phyloP scores from a whole-genome alignment of 1,284 basidiomycete species.

The Taiwanofungus camphoratus region DNA sequence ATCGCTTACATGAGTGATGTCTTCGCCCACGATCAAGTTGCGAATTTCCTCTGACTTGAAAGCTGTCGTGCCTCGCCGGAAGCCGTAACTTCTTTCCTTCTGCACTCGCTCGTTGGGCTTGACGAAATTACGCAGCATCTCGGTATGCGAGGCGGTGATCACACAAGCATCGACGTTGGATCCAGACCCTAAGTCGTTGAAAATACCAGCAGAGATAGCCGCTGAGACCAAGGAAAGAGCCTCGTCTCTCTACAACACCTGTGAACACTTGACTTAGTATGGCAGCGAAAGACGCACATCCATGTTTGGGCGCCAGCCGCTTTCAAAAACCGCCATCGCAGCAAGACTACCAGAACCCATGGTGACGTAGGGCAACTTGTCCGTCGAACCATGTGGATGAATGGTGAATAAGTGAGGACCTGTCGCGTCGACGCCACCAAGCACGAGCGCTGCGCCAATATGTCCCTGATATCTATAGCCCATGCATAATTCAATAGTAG shows the following conservation, averaged over 20 bases:
- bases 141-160: conserved; percentile 79
- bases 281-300: conserved; percentile 41
- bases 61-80: conserved; percentile 83
- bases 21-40: conserved; percentile 67
- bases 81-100: conserved; percentile 84
- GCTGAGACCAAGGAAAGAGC: conserved; percentile 83
- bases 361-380: conserved; percentile 98
- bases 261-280: conserved; percentile 1
- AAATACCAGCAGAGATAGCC: conserved; percentile 94
- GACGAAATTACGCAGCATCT: conserved; percentile 87
- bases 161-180: conserved; percentile 97
- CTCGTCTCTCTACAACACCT: conserved; percentile 56
- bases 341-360: conserved; percentile 97
- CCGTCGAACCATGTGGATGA: conserved; percentile 95
- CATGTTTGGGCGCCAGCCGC: conserved; percentile 81
- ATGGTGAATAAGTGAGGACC: conserved; percentile 97
- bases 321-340: conserved; percentile 98
- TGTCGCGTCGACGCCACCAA: conserved; percentile 93
- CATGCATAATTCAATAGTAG: background rate
- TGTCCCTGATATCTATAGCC: conserved; percentile 82
- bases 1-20: conserved; percentile 50
- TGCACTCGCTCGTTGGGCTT: conserved; percentile 85
- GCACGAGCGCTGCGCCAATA: conserved; percentile 91
- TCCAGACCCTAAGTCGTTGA: conserved; percentile 98
- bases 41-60: conserved; percentile 79